Evolutionary conservation across 108 stramenopile species (phyloP), one percentile per base, ranked within the genome.

Genomic region (Cyclotella choctawhatcheeana): DNA sequence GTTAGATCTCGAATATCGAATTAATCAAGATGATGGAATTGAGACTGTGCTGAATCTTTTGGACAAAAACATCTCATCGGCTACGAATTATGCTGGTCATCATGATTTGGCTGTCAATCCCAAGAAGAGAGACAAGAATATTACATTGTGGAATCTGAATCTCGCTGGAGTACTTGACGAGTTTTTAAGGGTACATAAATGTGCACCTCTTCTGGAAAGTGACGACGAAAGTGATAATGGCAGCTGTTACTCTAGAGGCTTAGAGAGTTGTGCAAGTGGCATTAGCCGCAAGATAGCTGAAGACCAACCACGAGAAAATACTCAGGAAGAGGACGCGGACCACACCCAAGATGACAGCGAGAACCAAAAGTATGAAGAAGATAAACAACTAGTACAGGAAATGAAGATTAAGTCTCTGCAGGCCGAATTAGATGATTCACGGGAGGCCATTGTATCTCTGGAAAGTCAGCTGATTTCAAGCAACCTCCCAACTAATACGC

Each of bases 191-290:
- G 20, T 69, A 16, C 67, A 69, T 27, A 40, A 58, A 16, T 69
- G 67, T 18, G 30, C 40, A 18, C 67, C 67, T 32, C 37, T 69
- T n/a, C 26, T 69, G 18, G 67, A 69, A 17, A 67, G 43, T 37
- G 67, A 69, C 29, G 67, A 69, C 45, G 67, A 69, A 18, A 69
- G 67, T 54, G 51, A 51, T 12, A 40, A 40, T 12, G 37, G 12
- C 26, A 69, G 67, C 25, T 56, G 45, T n/a, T 47, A 69, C 43
- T 43, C 54, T 5, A 43, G 44, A 48, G 44, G 44, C n/a, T 30
- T 32, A 27, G 53, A 69, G 16, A 69, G 67, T 30, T 1, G 14
- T n/a, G 55, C 55, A n/a, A 52, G 51, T 22, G 20, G 51, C 2
- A 10, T n/a, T 24, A 52, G 51, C 24, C 51, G 51, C 24, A 2